Base-by-base conservation (phyloP, 257 asterid genomes). In the Gentiana macrophylla region DNA sequence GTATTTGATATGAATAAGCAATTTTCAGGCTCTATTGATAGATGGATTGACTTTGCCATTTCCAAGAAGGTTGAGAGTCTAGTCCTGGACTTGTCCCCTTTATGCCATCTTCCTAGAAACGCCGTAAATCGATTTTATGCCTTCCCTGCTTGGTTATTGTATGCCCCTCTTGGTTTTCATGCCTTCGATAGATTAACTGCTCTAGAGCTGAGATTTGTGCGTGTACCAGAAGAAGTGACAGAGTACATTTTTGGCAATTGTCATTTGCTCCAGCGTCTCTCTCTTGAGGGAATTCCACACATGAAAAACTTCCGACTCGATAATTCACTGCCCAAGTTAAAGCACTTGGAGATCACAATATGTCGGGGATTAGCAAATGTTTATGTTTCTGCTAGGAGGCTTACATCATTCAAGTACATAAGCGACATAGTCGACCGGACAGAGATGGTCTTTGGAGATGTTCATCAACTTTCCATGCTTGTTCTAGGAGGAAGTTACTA, bases 41-140 rank as follows among this genome's bases (percentile, higher is more conserved):
- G 34, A 1, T 57, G 62, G 62, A 7, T 57, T 6, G 9, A 32
- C 8, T 43, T 57, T 43, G 52, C 62, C 1, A 57, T 57, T 7
- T 7, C 36, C 35, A 57, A 12, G 37, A 44, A 7, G 2, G 37
- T 43, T 12, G 6, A 12, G 13, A 41, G 62, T 13, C n/a, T 57
- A 3, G 48, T 38, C 8, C 24, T 57, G 32, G 62, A 57, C 49
- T 57, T 57, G 4, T 41, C 50, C 2, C 37, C 50, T 32, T 41
- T 24, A n/a, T 15, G 5, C 32, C 0, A 24, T 5, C 4, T 13
- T 12, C 52, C 52, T 12, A 3, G 10, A 13, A 3, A 4, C 0
- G 6, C 6, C 44, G 6, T 11, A 0, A 0, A 12, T 24, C 24
- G 24, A 24, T 24, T 32, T 38, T 56, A 9, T 12, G 2, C 4